Base-by-base conservation (phyloP, 1,284 basidiomycete genomes). In the Kwoniella shivajii region DNA sequence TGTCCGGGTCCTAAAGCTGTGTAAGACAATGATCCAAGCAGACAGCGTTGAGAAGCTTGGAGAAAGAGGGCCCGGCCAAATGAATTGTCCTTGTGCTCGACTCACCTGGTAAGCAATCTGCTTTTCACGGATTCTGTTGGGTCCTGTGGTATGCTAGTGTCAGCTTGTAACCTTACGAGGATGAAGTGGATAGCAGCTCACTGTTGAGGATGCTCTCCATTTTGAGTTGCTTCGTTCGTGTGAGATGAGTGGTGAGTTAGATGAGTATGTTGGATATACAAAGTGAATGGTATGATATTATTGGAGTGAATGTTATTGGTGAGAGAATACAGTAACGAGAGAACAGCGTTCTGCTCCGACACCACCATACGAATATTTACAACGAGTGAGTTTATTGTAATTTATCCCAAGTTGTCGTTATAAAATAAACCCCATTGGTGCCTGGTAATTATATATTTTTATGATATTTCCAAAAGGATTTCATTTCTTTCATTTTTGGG, bases 81-180 rank as follows among this genome's bases (percentile, higher is more conserved):
- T 18, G 13, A 39, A 18, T 39, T 20, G 38, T 18, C n/a, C 20
- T 18, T n/a, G 10, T 10, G 0, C 39, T 36, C 30, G 24, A 72
- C 73, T 36, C 54, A 77, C 76, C 71, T 78, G 76, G 58, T 68
- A 57, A 47, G 56, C 54, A 57, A 71, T 69, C 65, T 78, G 76
- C 71, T 72, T 74, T 60, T 70, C 71, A 60, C 65, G 53, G 59
- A 78, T 62, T 45, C 63, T 60, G 65, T 73, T 73, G 49, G 63
- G 60, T 54, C 59, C 72, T 74, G 57, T 20, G 27, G 31, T 27
- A 36, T 14, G 11, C 20, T 22, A 29, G 18, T 11, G n/a, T 33
- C 38, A 42, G 50, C 50, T 26, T 4, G 20, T 2, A 6, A 20
- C 29, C 31, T 13, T 13, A 4, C n/a, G n/a, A n/a, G n/a, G n/a